phyloP scores from a whole-genome alignment of 2,329 filamentous ascomycete genomes.

The Stagonosporopsis chrysanthemi region DNA sequence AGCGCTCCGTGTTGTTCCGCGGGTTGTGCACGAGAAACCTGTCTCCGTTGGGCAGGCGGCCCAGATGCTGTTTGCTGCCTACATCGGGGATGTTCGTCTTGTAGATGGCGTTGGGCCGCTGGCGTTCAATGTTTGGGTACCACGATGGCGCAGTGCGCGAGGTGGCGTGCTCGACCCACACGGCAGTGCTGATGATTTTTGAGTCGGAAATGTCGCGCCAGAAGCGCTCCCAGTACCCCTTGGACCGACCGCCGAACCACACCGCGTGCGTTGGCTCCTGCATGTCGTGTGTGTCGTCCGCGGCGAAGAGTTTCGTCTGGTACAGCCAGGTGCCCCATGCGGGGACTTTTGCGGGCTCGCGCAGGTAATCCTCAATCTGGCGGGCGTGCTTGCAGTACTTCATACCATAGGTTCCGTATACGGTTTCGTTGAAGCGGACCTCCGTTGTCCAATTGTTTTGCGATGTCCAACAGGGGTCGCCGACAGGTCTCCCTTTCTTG shows the following conservation, averaged over 20 bases:
- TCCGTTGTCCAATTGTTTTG: conserved; percentile 23
- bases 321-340: conserved; percentile 25
- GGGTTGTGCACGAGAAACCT: conserved; percentile 23
- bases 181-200: conserved; percentile 17
- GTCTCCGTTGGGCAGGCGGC: conserved; percentile 15
- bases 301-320: conserved; percentile 22
- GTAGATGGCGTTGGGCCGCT: conserved; percentile 21
- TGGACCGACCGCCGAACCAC: conserved; percentile 16
- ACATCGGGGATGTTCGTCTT: conserved; percentile 24
- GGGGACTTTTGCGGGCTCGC: conserved; percentile 19
- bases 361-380: conserved; percentile 22
- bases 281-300: conserved; percentile 19
- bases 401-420: conserved; percentile 25
- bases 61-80: conserved; percentile 21
- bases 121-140: conserved; percentile 17
- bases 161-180: conserved; percentile 20
- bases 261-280: conserved; percentile 24
- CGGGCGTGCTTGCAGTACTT: conserved; percentile 22
- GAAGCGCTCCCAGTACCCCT: conserved; percentile 24
- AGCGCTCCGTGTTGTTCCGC: conserved; percentile 17
- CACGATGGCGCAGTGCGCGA: conserved; percentile 13
- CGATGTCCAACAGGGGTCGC: conserved; percentile 22
- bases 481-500: conserved; percentile 13
- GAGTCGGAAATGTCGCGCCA: conserved; percentile 23
- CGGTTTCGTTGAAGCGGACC: conserved; percentile 22